Evolutionary conservation across 257 asterid species (phyloP), one percentile per base, ranked within the genome.

Genomic region (Solanum pinnatisectum): DNA sequence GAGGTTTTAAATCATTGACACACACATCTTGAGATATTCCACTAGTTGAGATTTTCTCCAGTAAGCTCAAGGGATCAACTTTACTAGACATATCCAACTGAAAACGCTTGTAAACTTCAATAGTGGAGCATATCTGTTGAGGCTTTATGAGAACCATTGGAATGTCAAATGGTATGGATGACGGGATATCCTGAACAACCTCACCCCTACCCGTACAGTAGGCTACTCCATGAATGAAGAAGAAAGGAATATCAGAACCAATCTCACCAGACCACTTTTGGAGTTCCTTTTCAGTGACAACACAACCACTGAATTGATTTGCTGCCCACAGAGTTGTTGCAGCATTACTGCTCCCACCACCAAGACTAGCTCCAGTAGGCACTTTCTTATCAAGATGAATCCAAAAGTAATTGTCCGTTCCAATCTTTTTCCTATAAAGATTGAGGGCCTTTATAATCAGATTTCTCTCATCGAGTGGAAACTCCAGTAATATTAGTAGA

Each of bases 271-370:
- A 97, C 99, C 99, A 97, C 49, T 94, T 95, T 88, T 95, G 98
- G 88, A 97, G 99, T 78, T 97, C 99, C 90, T 92, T 92, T 91
- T 97, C 99, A 88, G 90, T 91, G 84, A 97, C 99, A 91, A 95
- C 90, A 88, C 94, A 88, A 33, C 98, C 97, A 70, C 95, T 93
- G 81, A 97, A 95, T 92, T 96, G 98, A 93, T 97, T 97, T 84
- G 99, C 99, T 39, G 99, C 99, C 99, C 99, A 97, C 88, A 97
- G 92, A 85, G 99, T 96, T 88, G 99, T 97, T 73, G 99, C 99
- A 82, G 99, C 99, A 93, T 97, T 97, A 88, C 99, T 94, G 92
- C 99, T 97, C 88, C 99, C 99, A 37, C 99, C 99, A 76, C 99
- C 99, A 72, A 97, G 96, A 72, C 99, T 99, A 37, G 99, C 99